Percentiles rank a stretch among this genome's conserved stretches.
Conservation (phyloP, 164 flowering plant species). For the Macadamia integrifolia region DNA sequence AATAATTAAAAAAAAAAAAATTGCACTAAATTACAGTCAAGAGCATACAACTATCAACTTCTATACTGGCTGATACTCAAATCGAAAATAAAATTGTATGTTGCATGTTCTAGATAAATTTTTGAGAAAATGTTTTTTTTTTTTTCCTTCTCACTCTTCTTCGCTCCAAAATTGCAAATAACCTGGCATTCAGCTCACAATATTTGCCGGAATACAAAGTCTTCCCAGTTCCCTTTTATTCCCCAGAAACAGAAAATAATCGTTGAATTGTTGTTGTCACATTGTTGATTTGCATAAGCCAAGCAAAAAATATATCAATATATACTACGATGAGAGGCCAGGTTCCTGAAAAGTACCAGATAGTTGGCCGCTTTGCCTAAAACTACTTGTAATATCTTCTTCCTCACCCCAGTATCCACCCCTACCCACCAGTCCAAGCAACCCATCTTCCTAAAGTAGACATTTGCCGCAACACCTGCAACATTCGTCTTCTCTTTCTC, state of each 20-base stretch:
- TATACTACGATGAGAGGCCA: background rate
- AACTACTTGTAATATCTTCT: slow-evolving; percentile 30
- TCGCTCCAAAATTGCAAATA: background rate
- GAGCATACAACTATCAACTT: no score
- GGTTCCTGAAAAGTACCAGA: slow-evolving; percentile 49
- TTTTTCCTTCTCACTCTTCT: no score
- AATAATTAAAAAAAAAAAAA: no score
- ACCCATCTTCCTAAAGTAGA: slow-evolving; percentile 85
- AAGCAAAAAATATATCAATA: background rate
- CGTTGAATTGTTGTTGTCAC: background rate
- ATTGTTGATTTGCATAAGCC: background rate
- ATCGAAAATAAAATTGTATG: no score
- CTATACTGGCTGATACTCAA: no score
- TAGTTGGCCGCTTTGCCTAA: slow-evolving; percentile 58
- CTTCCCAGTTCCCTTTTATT: background rate
- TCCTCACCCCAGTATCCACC: slow-evolving; percentile 43
- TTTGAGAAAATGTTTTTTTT: no score
- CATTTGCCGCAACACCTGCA: slow-evolving; percentile 63
- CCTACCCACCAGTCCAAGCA: slow-evolving; percentile 86
- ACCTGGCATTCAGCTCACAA: background rate
- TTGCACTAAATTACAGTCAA: no score
- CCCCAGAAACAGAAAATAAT: background rate
- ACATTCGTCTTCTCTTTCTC: slow-evolving; percentile 50
- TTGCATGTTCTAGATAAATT: no score
- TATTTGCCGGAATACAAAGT: background rate